These are phyloP conservation scores for Naganishia randhawae DNA, from an alignment of 768 basidiomycete genomes.

Conservation along the genomic window DNA sequence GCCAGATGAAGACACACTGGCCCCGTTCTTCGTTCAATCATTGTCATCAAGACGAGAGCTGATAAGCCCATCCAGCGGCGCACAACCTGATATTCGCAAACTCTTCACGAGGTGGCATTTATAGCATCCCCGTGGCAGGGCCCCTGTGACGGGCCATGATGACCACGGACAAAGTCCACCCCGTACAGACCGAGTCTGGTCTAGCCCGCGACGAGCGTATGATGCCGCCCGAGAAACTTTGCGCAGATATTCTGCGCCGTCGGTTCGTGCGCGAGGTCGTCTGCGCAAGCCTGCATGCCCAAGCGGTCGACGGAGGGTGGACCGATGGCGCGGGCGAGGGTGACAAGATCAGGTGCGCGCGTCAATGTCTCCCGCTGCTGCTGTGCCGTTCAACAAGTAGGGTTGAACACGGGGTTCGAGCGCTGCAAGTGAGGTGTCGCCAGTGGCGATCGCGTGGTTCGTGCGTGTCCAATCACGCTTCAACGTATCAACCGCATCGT, in stretches of 20 bases:
- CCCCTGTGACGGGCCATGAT: not conserved
- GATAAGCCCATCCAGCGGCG: not conserved
- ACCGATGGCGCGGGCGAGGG: not conserved
- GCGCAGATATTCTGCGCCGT: conserved; percentile 23
- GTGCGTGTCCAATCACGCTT: conserved; percentile 21
- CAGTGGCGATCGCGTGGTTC: conserved; percentile 1
- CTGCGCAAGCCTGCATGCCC: not conserved
- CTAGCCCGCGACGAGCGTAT: conserved; percentile 20
- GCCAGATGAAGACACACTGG: conserved; percentile 25
- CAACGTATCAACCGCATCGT: conserved; percentile 15
- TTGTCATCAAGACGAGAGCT: not conserved
- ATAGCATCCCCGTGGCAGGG: conserved; percentile 23
- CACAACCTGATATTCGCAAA: conserved; percentile 17
- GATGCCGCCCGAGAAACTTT: conserved; percentile 17
- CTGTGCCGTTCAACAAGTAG: conserved; percentile 13
- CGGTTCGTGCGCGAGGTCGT: conserved; percentile 19
- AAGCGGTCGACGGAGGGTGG: conserved; percentile 21
- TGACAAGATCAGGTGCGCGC: not conserved
- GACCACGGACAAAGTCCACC: conserved; percentile 1
- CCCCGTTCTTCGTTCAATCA: conserved; percentile 20
- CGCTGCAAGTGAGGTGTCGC: not conserved
- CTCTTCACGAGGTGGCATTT: conserved; percentile 20
- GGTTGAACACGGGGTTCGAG: not conserved
- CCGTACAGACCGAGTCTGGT: conserved; percentile 4
- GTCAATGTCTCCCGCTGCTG: conserved; percentile 18